Conservation (phyloP, 495 filamentous ascomycete genomes). For the Pseudomonodictys pantanalensis region DNA sequence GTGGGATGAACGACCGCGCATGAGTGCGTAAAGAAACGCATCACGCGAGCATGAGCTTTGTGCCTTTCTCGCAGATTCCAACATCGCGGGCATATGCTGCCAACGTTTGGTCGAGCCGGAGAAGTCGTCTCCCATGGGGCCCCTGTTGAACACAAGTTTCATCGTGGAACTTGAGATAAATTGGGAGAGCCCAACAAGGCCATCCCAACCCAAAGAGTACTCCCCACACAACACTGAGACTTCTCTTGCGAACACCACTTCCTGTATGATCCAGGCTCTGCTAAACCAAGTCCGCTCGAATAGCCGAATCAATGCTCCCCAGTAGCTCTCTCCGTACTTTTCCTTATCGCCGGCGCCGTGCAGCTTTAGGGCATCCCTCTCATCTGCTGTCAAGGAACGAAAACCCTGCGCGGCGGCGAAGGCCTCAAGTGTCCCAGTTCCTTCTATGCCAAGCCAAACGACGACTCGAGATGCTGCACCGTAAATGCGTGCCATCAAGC, state of each 20-base stretch:
- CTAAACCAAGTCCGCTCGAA: background rate
- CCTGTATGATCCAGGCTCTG: background rate
- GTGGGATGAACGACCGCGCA: background rate
- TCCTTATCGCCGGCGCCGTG: background rate
- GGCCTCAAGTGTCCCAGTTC: background rate
- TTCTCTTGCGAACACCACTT: background rate
- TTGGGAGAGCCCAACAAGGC: background rate
- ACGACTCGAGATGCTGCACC: background rate
- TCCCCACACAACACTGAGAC: background rate
- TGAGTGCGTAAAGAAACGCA: background rate
- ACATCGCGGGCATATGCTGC: background rate
- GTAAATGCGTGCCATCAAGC: slow-evolving; percentile 8
- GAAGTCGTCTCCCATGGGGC: background rate
- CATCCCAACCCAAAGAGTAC: background rate
- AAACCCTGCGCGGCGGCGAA: background rate
- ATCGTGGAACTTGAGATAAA: background rate
- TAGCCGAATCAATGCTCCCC: background rate
- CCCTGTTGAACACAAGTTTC: background rate
- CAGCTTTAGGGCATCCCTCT: background rate
- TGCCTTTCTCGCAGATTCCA: background rate
- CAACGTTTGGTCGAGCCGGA: background rate
- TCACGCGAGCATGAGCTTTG: background rate
- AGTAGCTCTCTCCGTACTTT: background rate
- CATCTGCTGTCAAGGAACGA: background rate
- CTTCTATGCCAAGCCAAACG: slow-evolving; percentile 12